Base-by-base conservation (phyloP, 371 early-diverging fungal species). In the Mortierella sp. region DNA sequence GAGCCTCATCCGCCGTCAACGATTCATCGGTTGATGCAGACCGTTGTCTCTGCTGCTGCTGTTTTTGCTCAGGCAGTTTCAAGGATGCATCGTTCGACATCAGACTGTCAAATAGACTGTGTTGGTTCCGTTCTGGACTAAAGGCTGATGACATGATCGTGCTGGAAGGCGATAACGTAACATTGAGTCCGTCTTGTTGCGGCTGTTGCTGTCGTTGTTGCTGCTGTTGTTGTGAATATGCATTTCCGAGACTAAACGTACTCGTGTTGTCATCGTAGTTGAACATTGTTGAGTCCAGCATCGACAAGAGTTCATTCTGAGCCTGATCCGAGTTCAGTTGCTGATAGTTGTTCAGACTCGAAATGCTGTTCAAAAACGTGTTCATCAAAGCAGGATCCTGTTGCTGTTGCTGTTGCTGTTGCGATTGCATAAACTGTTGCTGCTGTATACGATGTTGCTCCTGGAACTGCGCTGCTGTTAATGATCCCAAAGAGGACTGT, bases 281-380 rank as follows among this genome's bases (percentile, higher is more conserved):
- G 48, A 76, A 52, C 48, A 60, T 42, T 21, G 78, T 51, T 1
- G 70, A 51, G 15, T 61, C 60, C 53, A 76, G 46, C 47, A 76
- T 65, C 31, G 78, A 70, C 51, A 76, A 26, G 21, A 76, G 66
- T 5, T 76, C 78, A 14, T 65, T 60, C 32, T 76, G 78, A 1
- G 65, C 70, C 24, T 70, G 70, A 39, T 76, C 78, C n/a, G 78
- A 70, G 50, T 76, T 76, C 30, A 76, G 34, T 41, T 76, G 78
- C 34, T 76, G 78, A 31, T 69, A 76, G 43, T 65, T 69, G 62
- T 65, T 56, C 31, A 76, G 42, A 17, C 61, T 70, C 17, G 64
- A 56, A 53, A 76, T 70, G 55, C 64, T 65, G 58, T 51, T 64
- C 58, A 76, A 50, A 19, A 70, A 65, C 4, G 56, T 48, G 39